Conservation (phyloP, 2,329 filamentous ascomycete genomes). For the Malbranchea cinnamomea region DNA sequence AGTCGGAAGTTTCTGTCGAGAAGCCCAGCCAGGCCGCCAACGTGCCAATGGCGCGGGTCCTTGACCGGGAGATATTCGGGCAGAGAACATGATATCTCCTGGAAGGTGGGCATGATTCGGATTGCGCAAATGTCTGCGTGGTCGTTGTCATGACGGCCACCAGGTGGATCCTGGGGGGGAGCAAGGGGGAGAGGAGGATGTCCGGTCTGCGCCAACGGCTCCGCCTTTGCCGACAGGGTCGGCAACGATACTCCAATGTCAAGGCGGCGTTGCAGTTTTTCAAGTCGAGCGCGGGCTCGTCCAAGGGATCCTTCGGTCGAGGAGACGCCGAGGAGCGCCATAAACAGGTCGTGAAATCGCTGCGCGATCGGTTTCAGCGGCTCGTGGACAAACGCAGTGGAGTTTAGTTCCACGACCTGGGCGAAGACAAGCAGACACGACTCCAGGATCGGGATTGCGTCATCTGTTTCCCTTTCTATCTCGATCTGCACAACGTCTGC, state of each 20-base stretch:
- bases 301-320: background rate
- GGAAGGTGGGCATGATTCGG: slow-evolving; percentile 34
- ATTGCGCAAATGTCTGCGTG: slow-evolving; percentile 32
- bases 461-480: slow-evolving; percentile 1
- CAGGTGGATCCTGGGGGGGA: slow-evolving; percentile 7
- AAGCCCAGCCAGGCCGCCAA: slow-evolving; percentile 31
- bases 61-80: slow-evolving; percentile 13
- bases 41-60: slow-evolving; percentile 27
- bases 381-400: slow-evolving; percentile 21
- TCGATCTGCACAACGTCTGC: slow-evolving; percentile 10
- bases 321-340: background rate
- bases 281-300: background rate
- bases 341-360: slow-evolving; percentile 10
- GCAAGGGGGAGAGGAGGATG: too few relatives aligned
- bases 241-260: slow-evolving; percentile 1
- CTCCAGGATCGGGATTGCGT: slow-evolving; percentile 9
- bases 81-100: slow-evolving; percentile 27
- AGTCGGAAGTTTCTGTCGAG: slow-evolving; percentile 43
- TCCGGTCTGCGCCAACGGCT: too few relatives aligned
- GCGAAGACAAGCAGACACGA: slow-evolving; percentile 14
- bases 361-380: slow-evolving; percentile 10
- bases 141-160: slow-evolving; percentile 37
- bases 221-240: background rate
- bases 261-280: slow-evolving; percentile 4
- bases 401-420: slow-evolving; percentile 22